These are phyloP conservation scores for Pseudocercospora macadamiae DNA, from an alignment of 2,329 filamentous ascomycete genomes.

Conservation along the genomic window DNA sequence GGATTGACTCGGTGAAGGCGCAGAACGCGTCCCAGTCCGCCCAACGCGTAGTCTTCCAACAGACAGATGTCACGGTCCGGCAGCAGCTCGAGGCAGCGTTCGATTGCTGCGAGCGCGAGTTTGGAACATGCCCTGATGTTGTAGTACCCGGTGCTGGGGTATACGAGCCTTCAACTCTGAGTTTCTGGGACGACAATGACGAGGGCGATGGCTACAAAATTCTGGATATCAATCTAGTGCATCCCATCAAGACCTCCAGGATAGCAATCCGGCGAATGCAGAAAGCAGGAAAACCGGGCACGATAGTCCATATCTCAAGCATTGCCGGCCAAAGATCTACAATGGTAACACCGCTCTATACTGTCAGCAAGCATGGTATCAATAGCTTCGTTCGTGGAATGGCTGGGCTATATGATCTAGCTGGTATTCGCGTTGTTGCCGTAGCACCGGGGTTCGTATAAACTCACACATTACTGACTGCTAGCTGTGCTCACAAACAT, in stretches of 20 bases:
- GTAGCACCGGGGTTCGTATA: conserved; percentile 63
- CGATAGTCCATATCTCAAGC: conserved; percentile 43
- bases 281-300: conserved; percentile 24
- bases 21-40: not conserved
- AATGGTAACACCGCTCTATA: conserved; percentile 44
- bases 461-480: conserved; percentile 39
- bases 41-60: not conserved
- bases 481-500: not conserved
- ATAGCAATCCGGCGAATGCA: conserved; percentile 46
- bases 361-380: conserved; percentile 46
- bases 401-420: conserved; percentile 47
- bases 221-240: conserved; percentile 49
- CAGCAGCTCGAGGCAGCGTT: not conserved
- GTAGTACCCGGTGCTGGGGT: not conserved
- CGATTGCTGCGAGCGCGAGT: not conserved
- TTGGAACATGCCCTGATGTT: not conserved
- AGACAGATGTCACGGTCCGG: not conserved
- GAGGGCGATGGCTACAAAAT: conserved; percentile 28
- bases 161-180: not conserved
- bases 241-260: conserved; percentile 48
- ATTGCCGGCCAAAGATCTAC: conserved; percentile 45
- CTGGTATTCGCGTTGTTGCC: conserved; percentile 59
- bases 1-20: not conserved
- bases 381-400: conserved; percentile 52
- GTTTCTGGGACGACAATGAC: not conserved